These are phyloP conservation scores for Candida ipomoeae DNA, from an alignment of 805 yeast genomes.

Conservation along the genomic window DNA sequence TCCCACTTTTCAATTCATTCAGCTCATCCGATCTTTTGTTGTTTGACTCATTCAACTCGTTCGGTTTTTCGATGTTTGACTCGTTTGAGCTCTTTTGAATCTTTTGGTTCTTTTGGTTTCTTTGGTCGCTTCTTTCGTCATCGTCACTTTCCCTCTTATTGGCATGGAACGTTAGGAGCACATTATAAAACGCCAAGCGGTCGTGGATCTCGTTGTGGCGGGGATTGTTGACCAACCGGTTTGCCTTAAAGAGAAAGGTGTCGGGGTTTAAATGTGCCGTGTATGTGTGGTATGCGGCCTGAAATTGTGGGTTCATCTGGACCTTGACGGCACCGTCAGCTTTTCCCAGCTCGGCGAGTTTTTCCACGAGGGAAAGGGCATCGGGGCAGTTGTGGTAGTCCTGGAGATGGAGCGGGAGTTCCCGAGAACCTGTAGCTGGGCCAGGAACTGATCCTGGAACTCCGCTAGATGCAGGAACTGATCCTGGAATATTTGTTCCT, in stretches of 20 bases:
- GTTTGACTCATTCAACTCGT: too few relatives aligned
- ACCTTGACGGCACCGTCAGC: constrained; percentile 74
- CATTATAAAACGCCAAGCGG: constrained; percentile 45
- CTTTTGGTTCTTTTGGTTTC: background rate
- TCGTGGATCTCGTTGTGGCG: constrained; percentile 38
- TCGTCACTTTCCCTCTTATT: background rate
- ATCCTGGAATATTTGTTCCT: background rate
- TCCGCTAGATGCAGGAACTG: background rate
- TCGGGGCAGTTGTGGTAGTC: constrained; percentile 49
- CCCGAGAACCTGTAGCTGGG: background rate
- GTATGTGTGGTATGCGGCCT: constrained; percentile 9
- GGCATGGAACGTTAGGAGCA: constrained; percentile 41
- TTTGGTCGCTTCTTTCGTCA: background rate
- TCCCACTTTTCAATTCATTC: too few relatives aligned
- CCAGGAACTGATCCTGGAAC: background rate
- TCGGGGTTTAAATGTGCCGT: constrained; percentile 40
- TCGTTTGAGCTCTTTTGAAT: too few relatives aligned
- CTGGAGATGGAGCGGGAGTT: constrained; percentile 52
- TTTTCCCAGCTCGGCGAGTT: constrained; percentile 47
- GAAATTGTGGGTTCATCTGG: constrained; percentile 47
- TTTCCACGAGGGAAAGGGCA: constrained; percentile 64
- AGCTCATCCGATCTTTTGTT: too few relatives aligned
- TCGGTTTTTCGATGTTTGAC: too few relatives aligned
- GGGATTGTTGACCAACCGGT: constrained; percentile 45
- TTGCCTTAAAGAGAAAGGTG: constrained; percentile 48